phyloP scores from a whole-genome alignment of 2,329 filamentous ascomycete species.

The Aspergillus texensis region DNA sequence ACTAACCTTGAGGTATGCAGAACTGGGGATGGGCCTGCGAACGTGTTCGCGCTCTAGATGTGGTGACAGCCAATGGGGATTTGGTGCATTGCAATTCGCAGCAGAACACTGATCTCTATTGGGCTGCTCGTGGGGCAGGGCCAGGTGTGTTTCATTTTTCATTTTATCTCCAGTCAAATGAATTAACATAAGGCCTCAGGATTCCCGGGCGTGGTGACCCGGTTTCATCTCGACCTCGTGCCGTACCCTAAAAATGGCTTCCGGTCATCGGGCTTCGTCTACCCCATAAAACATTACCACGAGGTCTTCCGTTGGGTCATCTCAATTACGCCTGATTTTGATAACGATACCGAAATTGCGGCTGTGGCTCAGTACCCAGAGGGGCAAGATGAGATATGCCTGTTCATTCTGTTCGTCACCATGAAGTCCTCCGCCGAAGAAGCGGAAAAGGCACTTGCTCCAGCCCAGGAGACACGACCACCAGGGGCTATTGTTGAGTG shows the following conservation, averaged over 20 bases:
- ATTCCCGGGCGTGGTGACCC: slow-evolving; percentile 57
- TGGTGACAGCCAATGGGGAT: slow-evolving; percentile 51
- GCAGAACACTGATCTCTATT: slow-evolving; percentile 52
- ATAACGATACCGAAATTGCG: slow-evolving; percentile 27
- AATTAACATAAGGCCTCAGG: slow-evolving; percentile 1
- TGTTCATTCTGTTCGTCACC: slow-evolving; percentile 21
- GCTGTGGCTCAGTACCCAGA: slow-evolving; percentile 38
- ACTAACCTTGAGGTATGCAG: slow-evolving; percentile 26
- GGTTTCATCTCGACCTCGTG: slow-evolving; percentile 51
- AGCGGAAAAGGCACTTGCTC: slow-evolving; percentile 19
- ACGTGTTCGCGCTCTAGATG: slow-evolving; percentile 48
- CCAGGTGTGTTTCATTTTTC: slow-evolving; percentile 33
- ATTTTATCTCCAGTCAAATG: background rate
- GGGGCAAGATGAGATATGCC: slow-evolving; percentile 31
- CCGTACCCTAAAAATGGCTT: slow-evolving; percentile 26
- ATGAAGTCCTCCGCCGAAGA: slow-evolving; percentile 19
- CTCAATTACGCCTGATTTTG: slow-evolving; percentile 12
- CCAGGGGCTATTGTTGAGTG: slow-evolving; percentile 39
- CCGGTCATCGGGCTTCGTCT: slow-evolving; percentile 49
- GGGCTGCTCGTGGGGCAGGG: slow-evolving; percentile 54
- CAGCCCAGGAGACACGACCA: slow-evolving; percentile 38
- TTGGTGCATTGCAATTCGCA: slow-evolving; percentile 25
- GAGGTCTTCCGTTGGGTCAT: slow-evolving; percentile 54
- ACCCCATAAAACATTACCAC: slow-evolving; percentile 49
- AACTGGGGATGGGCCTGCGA: slow-evolving; percentile 61